Conservation (phyloP, 352 stramenopile genomes). For the Globisporangium middletonii region DNA sequence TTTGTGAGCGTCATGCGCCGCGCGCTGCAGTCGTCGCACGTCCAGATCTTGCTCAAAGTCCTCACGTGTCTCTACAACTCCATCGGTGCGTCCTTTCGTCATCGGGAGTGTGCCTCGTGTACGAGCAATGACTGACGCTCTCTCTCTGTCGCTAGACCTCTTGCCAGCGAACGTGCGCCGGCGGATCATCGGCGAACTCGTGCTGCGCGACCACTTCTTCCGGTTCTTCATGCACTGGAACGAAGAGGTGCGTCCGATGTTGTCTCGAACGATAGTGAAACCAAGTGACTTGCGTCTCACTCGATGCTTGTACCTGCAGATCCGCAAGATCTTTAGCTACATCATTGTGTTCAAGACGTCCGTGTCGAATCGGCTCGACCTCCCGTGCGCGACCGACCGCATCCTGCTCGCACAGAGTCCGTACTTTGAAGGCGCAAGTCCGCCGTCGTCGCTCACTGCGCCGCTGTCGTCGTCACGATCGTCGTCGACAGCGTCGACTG, state of each 20-base stretch:
- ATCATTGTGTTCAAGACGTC: constrained; percentile 83
- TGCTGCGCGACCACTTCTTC: constrained; percentile 86
- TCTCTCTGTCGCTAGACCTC: constrained; percentile 32
- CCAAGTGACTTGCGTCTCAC: background rate
- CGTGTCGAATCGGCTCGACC: constrained; percentile 63
- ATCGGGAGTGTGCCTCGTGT: background rate
- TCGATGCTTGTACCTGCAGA: constrained; percentile 17
- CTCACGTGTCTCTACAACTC: constrained; percentile 84
- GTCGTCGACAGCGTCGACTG: constrained; percentile 17
- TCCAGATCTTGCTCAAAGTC: constrained; percentile 83
- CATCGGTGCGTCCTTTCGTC: constrained; percentile 33
- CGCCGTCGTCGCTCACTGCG: background rate
- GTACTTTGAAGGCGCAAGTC: constrained; percentile 44
- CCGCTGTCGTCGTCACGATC: constrained; percentile 9
- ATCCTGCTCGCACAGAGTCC: constrained; percentile 69
- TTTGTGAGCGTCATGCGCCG: constrained; percentile 67
- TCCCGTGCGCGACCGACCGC: constrained; percentile 65
- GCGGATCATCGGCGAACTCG: constrained; percentile 60
- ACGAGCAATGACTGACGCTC: background rate
- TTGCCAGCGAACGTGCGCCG: constrained; percentile 58
- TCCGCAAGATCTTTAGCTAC: constrained; percentile 84
- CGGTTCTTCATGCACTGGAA: constrained; percentile 86
- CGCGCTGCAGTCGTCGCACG: constrained; percentile 65
- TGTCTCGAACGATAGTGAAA: background rate
- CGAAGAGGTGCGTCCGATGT: constrained; percentile 51